Base-by-base conservation (phyloP, 345 rosid genomes). In the Turritis glabra region DNA sequence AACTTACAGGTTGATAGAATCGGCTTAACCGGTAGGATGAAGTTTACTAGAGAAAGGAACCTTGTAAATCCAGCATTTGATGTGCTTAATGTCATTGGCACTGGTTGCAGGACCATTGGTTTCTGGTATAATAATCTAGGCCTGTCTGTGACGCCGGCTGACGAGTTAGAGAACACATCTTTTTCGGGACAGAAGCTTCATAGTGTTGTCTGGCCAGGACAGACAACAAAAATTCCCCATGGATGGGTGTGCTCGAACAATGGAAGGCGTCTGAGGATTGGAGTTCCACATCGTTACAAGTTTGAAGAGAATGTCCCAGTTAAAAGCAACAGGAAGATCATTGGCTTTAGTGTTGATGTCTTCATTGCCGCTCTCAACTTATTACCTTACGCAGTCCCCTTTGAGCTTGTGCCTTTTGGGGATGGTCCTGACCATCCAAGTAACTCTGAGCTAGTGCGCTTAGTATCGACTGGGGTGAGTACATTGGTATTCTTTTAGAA, bases 301-400 rank as follows among this genome's bases (percentile, higher is more conserved):
- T 93, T 76, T 63, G 84, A 77, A 3, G 91, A 94, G 53, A 85
- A 89, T 43, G 77, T 94, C 52, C 84, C 92, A 3, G 87, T 77
- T 3, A 57, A 52, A 23, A 85, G 76, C 26, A 76, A 72, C 15
- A 91, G 89, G 25, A 25, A 76, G 63, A 80, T 89, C 72, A 46
- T 84, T 44, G 98, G 98, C 18, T 93, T 81, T 86, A 89, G 97
- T 85, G 86, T 93, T 53, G 98, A 94, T 70, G 92, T 94, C 43
- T 94, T 91, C 62, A 80, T 59, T 53, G 89, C 89, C 8, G 96
- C 97, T 38, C 8, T 91, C 46, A 94, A 83, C 63, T 76, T 90
- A 76, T 73, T 94, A 80, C 95, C 97, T 25, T 94, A 94, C 76
- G 96, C 96, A 52, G 89, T 91, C 54, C 96, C 96, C 1, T 89